Evolutionary conservation across 2,329 filamentous ascomycete species (phyloP).

Genomic region (Ceratocystis albifundus): DNA sequence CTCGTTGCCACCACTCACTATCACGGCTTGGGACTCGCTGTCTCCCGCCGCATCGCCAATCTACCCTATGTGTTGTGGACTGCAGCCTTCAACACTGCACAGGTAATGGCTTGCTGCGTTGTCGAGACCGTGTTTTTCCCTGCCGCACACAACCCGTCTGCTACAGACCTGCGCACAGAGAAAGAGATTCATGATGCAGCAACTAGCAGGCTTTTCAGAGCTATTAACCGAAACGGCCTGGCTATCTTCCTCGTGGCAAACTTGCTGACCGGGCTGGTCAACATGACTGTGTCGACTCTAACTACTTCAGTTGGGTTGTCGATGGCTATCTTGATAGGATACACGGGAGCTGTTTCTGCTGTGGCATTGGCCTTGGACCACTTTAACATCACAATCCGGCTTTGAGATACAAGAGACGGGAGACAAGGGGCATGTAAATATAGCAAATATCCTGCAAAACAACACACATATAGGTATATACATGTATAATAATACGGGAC

Average conservation of each 20-base stretch:
- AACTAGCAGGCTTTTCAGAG: constrained; percentile 69
- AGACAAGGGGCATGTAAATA: constrained; percentile 29
- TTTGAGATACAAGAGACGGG: constrained; percentile 29
- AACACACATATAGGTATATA: background rate
- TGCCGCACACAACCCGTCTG: constrained; percentile 13
- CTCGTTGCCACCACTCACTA: constrained; percentile 59
- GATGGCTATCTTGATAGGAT: constrained; percentile 64
- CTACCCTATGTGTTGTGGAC: constrained; percentile 91
- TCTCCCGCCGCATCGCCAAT: constrained; percentile 84
- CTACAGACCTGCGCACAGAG: constrained; percentile 33
- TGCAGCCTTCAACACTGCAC: constrained; percentile 76
- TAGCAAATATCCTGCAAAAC: background rate
- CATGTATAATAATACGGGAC: background rate
- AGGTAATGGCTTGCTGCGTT: constrained; percentile 65
- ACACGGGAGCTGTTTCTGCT: constrained; percentile 55
- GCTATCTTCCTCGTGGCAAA: constrained; percentile 80
- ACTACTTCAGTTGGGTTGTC: constrained; percentile 52
- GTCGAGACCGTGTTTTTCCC: constrained; percentile 74
- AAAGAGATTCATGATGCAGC: constrained; percentile 55
- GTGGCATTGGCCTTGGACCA: constrained; percentile 56
- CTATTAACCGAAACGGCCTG: constrained; percentile 82
- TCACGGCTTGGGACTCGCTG: constrained; percentile 60
- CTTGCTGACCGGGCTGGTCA: constrained; percentile 76
- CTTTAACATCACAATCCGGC: constrained; percentile 57
- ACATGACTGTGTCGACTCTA: constrained; percentile 74